Percentiles rank a stretch among this genome's conserved stretches.
Evolutionary conservation across 768 basidiomycete species (phyloP).

Genomic region (Lactifluus pinguis): DNA sequence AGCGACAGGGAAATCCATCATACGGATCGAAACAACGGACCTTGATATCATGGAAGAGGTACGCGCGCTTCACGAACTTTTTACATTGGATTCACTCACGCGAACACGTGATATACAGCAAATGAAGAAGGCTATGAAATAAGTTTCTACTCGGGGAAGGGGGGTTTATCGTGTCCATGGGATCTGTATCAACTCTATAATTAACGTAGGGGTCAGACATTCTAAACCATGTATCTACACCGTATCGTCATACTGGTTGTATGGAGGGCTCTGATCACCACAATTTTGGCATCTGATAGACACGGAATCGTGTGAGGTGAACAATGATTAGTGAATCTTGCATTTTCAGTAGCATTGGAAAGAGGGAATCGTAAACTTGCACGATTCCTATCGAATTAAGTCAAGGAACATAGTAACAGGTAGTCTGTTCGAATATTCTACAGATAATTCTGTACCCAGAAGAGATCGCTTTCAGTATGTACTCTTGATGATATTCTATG

Average conservation of each 20-base stretch:
- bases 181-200: conserved; percentile 2
- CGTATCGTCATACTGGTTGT: neutral
- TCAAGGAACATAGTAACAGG: too few species aligned
- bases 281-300: neutral
- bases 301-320: too few species aligned
- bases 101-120: conserved; percentile 34
- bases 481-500: too few species aligned
- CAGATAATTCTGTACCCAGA: too few species aligned
- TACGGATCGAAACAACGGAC: conserved; percentile 81
- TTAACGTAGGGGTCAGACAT: neutral
- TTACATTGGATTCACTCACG: neutral
- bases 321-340: too few species aligned
- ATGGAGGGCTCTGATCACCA: neutral
- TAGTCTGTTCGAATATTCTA: too few species aligned
- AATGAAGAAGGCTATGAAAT: conserved; percentile 79
- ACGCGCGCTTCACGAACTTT: conserved; percentile 16
- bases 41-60: conserved; percentile 94
- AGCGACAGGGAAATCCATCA: conserved; percentile 66
- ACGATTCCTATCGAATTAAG: too few species aligned
- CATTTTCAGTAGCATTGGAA: too few species aligned
- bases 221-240: conserved; percentile 19
- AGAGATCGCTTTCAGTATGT: too few species aligned
- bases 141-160: neutral
- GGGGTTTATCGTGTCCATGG: neutral
- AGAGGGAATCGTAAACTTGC: too few species aligned